Percentiles rank a stretch among this genome's conserved stretches.
Conservation (phyloP, 1,284 basidiomycete genomes). For the Blastosporella zonata region DNA sequence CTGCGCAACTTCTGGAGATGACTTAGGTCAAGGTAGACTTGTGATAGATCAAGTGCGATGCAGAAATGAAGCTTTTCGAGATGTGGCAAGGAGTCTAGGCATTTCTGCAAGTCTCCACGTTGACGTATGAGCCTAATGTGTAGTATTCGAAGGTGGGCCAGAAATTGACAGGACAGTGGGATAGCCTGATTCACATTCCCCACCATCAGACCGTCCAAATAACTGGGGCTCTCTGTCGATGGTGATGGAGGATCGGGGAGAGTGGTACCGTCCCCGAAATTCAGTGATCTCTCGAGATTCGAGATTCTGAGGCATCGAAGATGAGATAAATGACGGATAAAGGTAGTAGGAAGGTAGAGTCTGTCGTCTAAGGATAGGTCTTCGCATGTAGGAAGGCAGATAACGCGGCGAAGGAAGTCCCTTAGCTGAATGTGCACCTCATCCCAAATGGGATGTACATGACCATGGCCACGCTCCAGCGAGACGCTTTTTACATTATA, state of each 20-base stretch:
- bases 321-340: not conserved
- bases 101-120: not conserved
- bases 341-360: not conserved
- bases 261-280: not conserved
- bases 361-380: not conserved
- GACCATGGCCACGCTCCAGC: not conserved
- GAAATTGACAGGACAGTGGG: not conserved
- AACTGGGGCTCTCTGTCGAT: not conserved
- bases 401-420: not conserved
- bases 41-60: not conserved
- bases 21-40: not conserved
- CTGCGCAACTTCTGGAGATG: not conserved
- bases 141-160: not conserved
- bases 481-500: conserved; percentile 1
- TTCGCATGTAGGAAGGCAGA: conserved; percentile 6
- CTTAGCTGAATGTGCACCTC: not conserved
- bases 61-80: conserved; percentile 2
- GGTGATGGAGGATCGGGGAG: not conserved
- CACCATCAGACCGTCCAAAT: not conserved
- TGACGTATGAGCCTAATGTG: not conserved
- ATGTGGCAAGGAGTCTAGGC: not conserved
- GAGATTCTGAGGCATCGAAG: not conserved
- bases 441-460: not conserved
- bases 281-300: not conserved
- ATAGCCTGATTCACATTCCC: not conserved